Base-by-base conservation (phyloP, 208 protist species). In the Crithidia expoeki region DNA sequence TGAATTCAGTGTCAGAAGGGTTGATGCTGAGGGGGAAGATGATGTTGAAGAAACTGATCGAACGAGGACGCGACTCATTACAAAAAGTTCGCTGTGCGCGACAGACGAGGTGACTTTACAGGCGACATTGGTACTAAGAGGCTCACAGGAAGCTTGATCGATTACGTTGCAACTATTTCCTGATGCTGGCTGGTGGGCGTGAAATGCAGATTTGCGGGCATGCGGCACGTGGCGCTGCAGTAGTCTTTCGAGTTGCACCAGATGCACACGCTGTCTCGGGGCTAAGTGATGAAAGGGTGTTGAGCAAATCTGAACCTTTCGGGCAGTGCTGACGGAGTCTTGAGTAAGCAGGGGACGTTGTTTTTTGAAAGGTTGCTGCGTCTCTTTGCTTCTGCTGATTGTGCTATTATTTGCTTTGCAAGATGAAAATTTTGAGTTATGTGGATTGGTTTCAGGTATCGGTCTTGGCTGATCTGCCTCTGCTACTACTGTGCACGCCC, bases 41-140 rank as follows among this genome's bases (percentile, higher is more conserved):
- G 23, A 52, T 17, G 5, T 56, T 5, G 9, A 21, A 27, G 2
- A 14, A 28, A 11, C 17, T 28, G 42, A 38, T 11, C 16, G 52
- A 16, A 21, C 46, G 2, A 65, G 46, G 2, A 71, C 71, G 11
- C 71, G 62, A 49, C 71, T 60, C 63, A 71, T 58, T n/a, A 76
- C 71, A 27, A 67, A 64, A 33, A 71, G 34, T 25, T 65, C 71
- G 11, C 30, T 27, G 4, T 40, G 47, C 38, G 28, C 6, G 9
- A 9, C 4, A 32, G 38, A 1, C 21, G 58, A 34, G 2, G 58
- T 32, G 2, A 38, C 36, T 30, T 4, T 42, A 27, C 34, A 12
- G 30, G 30, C 4, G 16, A 12, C 44, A 17, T 49, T 7, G 16
- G 14, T 21, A 5, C 44, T 6, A 21, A 5, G 44, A 21, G 21